Evolutionary conservation across 75 land plant genomes (phyloP), one percentile per base, ranked within the genome.

Genomic region (Picea glauca): DNA sequence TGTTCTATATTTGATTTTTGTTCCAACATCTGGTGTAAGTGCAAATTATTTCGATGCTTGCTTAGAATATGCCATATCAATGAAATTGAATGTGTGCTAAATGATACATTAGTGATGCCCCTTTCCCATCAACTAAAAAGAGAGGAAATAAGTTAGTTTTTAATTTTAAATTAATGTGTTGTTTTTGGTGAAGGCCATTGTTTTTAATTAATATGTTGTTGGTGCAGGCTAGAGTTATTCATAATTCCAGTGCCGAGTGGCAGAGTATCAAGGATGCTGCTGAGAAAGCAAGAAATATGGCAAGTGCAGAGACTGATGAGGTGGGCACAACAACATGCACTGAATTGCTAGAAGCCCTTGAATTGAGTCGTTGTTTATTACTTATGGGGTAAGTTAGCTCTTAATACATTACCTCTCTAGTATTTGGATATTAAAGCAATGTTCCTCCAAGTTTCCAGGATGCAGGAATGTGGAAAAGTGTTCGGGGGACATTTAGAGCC

Each of bases 301-400:
- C 93, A 33, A 80, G 58, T 70, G 66, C 78, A 75, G 87, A 81
- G 40, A 91, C 86, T 18, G 92, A 95, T 86, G 91, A 92, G 83
- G 81, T 87, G 58, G 88, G 88, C 70, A 89, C 88, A 90, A 66
- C 85, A 57, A 93, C 94, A 26, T 95, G 93, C 62, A 80, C 89
- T 70, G 99, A 98, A 80, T 83, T 98, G 30, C 73, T 98, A 23
- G 95, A 98, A 90, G 96, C 98, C 59, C 87, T 98, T 80, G 89
- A 90, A 72, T 84, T 95, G 59, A 95, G 98, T 62, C 91, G 93
- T 18, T 95, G 98, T 82, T 80, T 95, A 67, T 81, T 95, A 46
- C 76, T 98, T n/a, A 98, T 98, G 99, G 97, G 93, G 99, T 98
- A 77, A 21, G 74, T 43, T 70, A 2, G 26, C 35, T 9, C 21